phyloP scores from a whole-genome alignment of 495 filamentous ascomycete genomes.

The Aspergillus sclerotioniger region DNA sequence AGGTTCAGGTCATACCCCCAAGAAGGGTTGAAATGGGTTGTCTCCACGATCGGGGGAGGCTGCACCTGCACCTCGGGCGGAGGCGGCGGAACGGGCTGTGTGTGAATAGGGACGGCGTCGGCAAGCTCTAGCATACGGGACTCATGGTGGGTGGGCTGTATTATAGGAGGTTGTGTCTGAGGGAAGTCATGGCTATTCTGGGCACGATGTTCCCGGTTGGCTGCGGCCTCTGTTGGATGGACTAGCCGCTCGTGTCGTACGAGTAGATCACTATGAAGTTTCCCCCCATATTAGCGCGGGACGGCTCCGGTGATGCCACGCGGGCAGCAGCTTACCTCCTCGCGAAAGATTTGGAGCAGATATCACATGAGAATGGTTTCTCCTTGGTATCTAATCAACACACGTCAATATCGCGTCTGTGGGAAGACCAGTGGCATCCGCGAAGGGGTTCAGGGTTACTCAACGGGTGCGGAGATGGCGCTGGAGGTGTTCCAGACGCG shows the following conservation, averaged over 20 bases:
- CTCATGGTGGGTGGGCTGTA: slow-evolving; percentile 42
- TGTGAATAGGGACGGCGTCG: slow-evolving; percentile 43
- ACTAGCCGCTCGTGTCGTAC: slow-evolving; percentile 73
- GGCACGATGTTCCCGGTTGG: slow-evolving; percentile 43
- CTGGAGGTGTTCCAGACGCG: slow-evolving; percentile 52
- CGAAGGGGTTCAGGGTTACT: slow-evolving; percentile 35
- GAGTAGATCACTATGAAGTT: slow-evolving; percentile 60
- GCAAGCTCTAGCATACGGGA: slow-evolving; percentile 50
- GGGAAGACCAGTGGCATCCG: slow-evolving; percentile 4
- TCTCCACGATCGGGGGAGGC: slow-evolving; percentile 43
- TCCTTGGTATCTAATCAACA: slow-evolving; percentile 49
- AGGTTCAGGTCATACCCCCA: slow-evolving; percentile 53
- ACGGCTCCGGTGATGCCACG: slow-evolving; percentile 2
- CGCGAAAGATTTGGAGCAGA: slow-evolving; percentile 51
- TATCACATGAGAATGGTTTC: slow-evolving; percentile 55
- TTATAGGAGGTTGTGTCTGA: slow-evolving; percentile 37
- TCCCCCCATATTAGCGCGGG: slow-evolving; percentile 28
- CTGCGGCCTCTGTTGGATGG: slow-evolving; percentile 59
- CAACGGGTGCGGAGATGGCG: slow-evolving; percentile 56
- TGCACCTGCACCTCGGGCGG: slow-evolving; percentile 42
- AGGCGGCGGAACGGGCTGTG: slow-evolving; percentile 35
- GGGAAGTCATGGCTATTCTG: slow-evolving; percentile 36
- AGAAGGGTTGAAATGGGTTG: slow-evolving; percentile 48
- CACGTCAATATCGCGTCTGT: slow-evolving; percentile 19
- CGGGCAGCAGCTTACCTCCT: slow-evolving; percentile 37